Percentiles rank a stretch among this genome's conserved stretches.
Evolutionary conservation across 306 rosid genomes (phyloP).

Genomic region (Alnus rubra): DNA sequence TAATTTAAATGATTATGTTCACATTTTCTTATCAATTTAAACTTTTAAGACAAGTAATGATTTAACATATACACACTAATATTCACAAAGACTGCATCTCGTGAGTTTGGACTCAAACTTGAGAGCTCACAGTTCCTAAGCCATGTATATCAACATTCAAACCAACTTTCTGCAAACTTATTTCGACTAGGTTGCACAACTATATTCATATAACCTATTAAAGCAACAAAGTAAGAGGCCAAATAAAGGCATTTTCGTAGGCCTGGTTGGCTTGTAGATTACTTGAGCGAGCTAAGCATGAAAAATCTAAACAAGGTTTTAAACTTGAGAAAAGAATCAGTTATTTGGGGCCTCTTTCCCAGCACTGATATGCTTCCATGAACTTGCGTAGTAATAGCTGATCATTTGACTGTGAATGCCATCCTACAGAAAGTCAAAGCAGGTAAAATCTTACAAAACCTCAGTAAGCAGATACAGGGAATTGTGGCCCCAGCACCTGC

Average conservation of each 20-base stretch:
- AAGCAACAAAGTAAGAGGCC: no score
- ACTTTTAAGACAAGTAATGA: no score
- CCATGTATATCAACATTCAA: not conserved
- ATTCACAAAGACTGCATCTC: no score
- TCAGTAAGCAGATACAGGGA: not conserved
- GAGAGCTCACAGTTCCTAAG: not conserved
- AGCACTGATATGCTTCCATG: not conserved
- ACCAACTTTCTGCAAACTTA: not conserved
- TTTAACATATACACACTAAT: no score
- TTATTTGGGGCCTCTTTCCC: not conserved
- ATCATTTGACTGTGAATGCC: not conserved
- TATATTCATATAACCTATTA: no score
- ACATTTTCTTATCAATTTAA: no score
- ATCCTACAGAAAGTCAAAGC: not conserved
- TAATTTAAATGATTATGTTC: no score
- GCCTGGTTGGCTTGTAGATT: no score
- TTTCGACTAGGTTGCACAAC: no score
- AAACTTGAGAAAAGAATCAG: not conserved
- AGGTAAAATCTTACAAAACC: not conserved
- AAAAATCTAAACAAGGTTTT: not conserved
- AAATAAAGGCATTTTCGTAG: no score
- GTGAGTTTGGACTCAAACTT: no score
- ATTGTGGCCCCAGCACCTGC: not conserved
- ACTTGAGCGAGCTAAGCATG: not conserved
- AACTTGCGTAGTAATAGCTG: not conserved